Base-by-base conservation (phyloP, 345 rosid species). In the Hevea brasiliensis region DNA sequence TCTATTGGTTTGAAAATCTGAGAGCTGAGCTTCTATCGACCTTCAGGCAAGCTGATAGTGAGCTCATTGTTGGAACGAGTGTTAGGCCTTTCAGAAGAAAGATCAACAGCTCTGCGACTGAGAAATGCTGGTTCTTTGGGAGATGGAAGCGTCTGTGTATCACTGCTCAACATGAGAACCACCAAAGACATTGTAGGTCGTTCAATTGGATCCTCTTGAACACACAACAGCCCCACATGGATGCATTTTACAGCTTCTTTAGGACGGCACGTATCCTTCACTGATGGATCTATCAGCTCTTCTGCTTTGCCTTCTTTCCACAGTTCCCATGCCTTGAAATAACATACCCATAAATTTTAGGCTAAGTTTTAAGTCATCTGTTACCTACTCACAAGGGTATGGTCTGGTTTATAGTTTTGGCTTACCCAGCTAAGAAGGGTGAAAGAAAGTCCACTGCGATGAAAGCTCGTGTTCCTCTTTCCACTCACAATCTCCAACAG, bases 141-240 rank as follows among this genome's bases (percentile, higher is more conserved):
- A 6, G 24, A 11, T 15, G 73, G 55, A 3, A 70, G 23, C 17
- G 64, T 11, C 10, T 26, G 54, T 44, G 50, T 42, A 56, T 70
- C 73, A 44, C 35, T 44, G 6, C 9, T 58, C 41, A 70, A 44
- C 65, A 70, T 58, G 40, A 42, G 21, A 8, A 70, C 54, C 17
- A 70, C 73, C 61, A 40, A 42, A 42, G 65, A 70, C 65, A 58
- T 70, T 41, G 65, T 70, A 23, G 65, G 73, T 41, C 73, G 54
- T 24, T 70, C 65, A 57, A 2, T 6, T 1, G 73, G 65, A 42
- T 58, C 50, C 27, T 70, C 73, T 18, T 70, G 73, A 58, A 71
- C 42, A 8, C 74, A 71, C 3, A 71, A 21, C 24, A 71, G 26
- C 42, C 74, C 74, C 27, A 71, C 58, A 44, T 29, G 65, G 20